These are phyloP conservation scores for Exserohilum rostratum DNA, from an alignment of 2,329 filamentous ascomycete genomes.

Conservation along the genomic window DNA sequence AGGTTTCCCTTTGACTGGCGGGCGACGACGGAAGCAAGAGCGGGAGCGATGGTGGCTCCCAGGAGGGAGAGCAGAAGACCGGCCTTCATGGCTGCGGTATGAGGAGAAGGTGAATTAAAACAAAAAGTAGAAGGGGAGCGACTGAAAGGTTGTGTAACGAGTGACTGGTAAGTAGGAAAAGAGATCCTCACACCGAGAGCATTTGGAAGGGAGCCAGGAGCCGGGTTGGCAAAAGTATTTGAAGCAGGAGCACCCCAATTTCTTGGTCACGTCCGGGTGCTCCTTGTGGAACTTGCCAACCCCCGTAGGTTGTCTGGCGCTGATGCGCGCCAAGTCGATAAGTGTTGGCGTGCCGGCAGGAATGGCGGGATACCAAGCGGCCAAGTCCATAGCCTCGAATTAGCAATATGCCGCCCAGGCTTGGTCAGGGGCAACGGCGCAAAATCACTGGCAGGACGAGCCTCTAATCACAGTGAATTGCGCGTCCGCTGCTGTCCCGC, in stretches of 20 bases:
- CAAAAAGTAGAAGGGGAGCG: slow-evolving; percentile 26
- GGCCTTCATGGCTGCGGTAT: slow-evolving; percentile 38
- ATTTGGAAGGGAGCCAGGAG: slow-evolving; percentile 25
- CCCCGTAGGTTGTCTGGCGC: slow-evolving; percentile 38
- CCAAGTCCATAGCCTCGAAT: slow-evolving; percentile 32
- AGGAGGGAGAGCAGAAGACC: slow-evolving; percentile 34
- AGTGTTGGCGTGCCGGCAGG: slow-evolving; percentile 35
- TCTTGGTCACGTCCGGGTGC: slow-evolving; percentile 35
- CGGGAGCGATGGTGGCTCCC: slow-evolving; percentile 34
- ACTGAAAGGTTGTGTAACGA: slow-evolving; percentile 39
- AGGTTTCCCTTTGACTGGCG: slow-evolving; percentile 50
- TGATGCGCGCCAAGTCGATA: slow-evolving; percentile 38
- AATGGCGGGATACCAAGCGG: slow-evolving; percentile 41
- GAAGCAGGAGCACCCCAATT: slow-evolving; percentile 33
- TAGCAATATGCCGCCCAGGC: slow-evolving; percentile 41
- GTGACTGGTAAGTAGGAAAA: slow-evolving; percentile 44
- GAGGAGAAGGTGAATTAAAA: slow-evolving; percentile 36
- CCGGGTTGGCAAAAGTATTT: slow-evolving; percentile 36
- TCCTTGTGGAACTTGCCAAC: slow-evolving; percentile 48
- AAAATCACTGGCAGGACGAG: slow-evolving; percentile 23
- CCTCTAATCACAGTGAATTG: slow-evolving; percentile 13
- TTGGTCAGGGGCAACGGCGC: slow-evolving; percentile 40
- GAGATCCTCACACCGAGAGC: slow-evolving; percentile 36
- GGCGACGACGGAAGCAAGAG: slow-evolving; percentile 30
- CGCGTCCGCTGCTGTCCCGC: slow-evolving; percentile 10